These are phyloP conservation scores for Hirsutella rhossiliensis DNA, from an alignment of 2,329 filamentous ascomycete genomes.

Conservation along the genomic window DNA sequence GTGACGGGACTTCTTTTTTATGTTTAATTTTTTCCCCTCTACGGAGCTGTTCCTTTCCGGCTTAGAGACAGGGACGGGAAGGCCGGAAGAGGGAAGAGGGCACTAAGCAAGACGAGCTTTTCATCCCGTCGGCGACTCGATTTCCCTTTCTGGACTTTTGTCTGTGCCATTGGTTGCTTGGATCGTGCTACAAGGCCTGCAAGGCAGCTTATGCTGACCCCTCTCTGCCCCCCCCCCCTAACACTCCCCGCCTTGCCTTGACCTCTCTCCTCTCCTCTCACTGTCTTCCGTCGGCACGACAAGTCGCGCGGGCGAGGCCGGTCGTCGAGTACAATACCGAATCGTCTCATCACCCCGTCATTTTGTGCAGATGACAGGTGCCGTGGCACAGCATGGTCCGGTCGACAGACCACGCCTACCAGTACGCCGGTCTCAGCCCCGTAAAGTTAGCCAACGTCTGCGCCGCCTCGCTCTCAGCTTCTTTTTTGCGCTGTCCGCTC, in stretches of 20 bases:
- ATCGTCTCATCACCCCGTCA: background rate
- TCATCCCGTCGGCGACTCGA: no score
- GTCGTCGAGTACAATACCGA: background rate
- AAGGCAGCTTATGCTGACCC: background rate
- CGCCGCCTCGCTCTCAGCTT: conserved; percentile 37
- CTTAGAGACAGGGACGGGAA: no score
- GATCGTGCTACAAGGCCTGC: background rate
- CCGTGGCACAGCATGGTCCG: background rate
- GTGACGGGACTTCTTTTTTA: no score
- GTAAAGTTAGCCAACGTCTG: conserved; percentile 42
- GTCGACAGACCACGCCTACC: conserved; percentile 16
- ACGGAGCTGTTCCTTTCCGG: no score
- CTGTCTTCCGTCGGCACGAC: background rate
- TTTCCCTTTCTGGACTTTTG: background rate
- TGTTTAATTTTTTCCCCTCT: no score
- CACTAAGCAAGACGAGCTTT: no score
- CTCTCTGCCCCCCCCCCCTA: background rate
- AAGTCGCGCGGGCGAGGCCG: background rate
- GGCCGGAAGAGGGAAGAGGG: no score
- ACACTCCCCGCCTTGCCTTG: background rate
- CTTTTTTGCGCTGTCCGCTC: conserved; percentile 60
- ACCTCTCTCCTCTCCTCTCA: background rate
- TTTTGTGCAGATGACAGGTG: background rate
- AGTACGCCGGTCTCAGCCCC: conserved; percentile 47
- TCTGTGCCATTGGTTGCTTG: background rate